These are phyloP conservation scores for Tetrapisispora taiwanensis DNA, from an alignment of 805 yeast species.

Conservation along the genomic window DNA sequence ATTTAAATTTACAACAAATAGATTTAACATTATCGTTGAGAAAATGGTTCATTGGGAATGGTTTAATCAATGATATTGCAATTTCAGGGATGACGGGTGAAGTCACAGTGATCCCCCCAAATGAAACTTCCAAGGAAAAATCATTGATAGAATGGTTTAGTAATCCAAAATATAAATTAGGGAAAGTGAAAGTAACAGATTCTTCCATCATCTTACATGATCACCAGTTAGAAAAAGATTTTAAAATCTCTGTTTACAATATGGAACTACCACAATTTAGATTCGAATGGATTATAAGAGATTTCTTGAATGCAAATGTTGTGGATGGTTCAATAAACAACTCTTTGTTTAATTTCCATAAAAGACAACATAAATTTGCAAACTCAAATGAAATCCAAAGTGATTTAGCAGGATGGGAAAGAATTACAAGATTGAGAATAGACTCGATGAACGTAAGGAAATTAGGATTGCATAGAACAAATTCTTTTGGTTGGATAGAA, in stretches of 20 bases:
- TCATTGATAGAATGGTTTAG: conserved; percentile 16
- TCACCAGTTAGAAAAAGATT: conserved; percentile 11
- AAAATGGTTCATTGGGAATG: conserved; percentile 82
- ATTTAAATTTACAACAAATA: conserved; percentile 68
- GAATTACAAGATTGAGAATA: conserved; percentile 38
- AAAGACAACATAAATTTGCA: conserved; percentile 51
- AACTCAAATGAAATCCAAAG: conserved; percentile 32
- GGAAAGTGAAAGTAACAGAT: conserved; percentile 32
- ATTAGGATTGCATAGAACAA: conserved; percentile 27
- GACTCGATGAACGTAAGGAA: conserved; percentile 33
- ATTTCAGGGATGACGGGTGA: conserved; percentile 78
- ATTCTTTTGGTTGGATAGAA: conserved; percentile 58
- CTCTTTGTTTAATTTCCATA: conserved; percentile 67
- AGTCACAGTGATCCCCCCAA: conserved; percentile 25
- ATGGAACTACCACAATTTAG: conserved; percentile 55
- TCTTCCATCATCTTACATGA: conserved; percentile 23
- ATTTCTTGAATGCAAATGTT: conserved; percentile 58
- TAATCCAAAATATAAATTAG: conserved; percentile 33
- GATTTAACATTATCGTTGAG: conserved; percentile 68
- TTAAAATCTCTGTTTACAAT: conserved; percentile 48
- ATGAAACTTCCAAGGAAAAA: background rate
- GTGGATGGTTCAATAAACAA: conserved; percentile 68
- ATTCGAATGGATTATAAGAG: conserved; percentile 48
- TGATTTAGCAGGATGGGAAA: conserved; percentile 38
- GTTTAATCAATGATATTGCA: conserved; percentile 69